Conservation (phyloP, 768 basidiomycete genomes). For the Tricholoma saponaceum region DNA sequence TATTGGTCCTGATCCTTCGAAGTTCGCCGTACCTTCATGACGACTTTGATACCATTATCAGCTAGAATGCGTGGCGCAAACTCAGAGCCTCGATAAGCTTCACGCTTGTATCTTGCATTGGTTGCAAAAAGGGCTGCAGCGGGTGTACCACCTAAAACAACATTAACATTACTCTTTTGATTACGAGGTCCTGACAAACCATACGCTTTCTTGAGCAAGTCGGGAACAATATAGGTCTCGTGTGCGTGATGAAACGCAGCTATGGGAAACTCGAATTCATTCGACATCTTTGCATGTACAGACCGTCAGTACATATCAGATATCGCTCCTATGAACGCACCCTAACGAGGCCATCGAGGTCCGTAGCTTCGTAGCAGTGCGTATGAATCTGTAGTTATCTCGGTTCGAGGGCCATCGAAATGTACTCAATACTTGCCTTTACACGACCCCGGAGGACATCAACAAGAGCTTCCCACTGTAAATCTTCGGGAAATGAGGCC, state of each 20-base stretch:
- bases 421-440: slow-evolving; percentile 40
- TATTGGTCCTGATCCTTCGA: neutral
- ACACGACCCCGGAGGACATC: slow-evolving; percentile 76
- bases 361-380: slow-evolving; percentile 59
- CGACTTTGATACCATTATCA: slow-evolving; percentile 60
- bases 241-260: slow-evolving; percentile 78
- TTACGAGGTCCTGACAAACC: slow-evolving; percentile 33
- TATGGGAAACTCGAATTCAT: slow-evolving; percentile 80
- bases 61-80: slow-evolving; percentile 76
- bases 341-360: slow-evolving; percentile 67
- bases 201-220: slow-evolving; percentile 64
- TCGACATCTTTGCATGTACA: slow-evolving; percentile 51
- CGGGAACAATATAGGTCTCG: slow-evolving; percentile 80
- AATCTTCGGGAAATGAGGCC: slow-evolving; percentile 60
- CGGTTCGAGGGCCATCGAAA: neutral
- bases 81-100: slow-evolving; percentile 76
- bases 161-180: neutral
- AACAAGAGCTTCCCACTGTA: slow-evolving; percentile 77
- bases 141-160: slow-evolving; percentile 53
- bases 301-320: neutral
- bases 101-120: slow-evolving; percentile 63
- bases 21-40: slow-evolving; percentile 60
- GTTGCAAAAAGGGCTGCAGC: slow-evolving; percentile 73
- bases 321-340: slow-evolving; percentile 31
- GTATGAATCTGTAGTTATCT: slow-evolving; percentile 38